Conservation (phyloP, 139 green algal genomes). For the Raphidocelis subcapitata region DNA sequence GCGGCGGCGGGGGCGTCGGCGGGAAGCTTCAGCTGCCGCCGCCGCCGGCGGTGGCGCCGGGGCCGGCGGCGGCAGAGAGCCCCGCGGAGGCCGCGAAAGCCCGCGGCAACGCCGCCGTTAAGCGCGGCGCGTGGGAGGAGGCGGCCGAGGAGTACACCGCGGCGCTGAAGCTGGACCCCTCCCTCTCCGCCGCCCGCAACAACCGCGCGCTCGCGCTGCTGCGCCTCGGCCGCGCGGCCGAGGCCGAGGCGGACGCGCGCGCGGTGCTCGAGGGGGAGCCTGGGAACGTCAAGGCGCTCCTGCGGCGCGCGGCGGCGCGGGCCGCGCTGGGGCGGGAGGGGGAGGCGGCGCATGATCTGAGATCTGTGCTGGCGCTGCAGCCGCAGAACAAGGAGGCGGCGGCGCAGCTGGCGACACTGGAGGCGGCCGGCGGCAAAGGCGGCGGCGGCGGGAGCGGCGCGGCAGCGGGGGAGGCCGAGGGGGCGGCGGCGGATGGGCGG, state of each 20-base stretch:
- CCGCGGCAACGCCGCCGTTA: slow-evolving; percentile 78
- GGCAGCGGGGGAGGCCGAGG: no score
- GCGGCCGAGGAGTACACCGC: slow-evolving; percentile 48
- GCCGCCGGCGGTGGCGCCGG: neutral
- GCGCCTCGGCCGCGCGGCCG: slow-evolving; percentile 51
- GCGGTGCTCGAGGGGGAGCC: slow-evolving; percentile 53
- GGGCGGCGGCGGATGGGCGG: no score
- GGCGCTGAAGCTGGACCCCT: slow-evolving; percentile 54
- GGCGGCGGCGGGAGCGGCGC: no score
- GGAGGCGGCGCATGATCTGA: slow-evolving; percentile 40
- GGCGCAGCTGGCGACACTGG: slow-evolving; percentile 19
- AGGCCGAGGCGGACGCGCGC: slow-evolving; percentile 57
- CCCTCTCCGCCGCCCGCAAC: slow-evolving; percentile 52
- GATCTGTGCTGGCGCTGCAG: slow-evolving; percentile 43
- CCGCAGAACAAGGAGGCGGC: slow-evolving; percentile 60
- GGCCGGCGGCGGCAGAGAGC: neutral
- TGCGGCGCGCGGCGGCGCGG: slow-evolving; percentile 55
- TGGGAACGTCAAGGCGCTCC: slow-evolving; percentile 74
- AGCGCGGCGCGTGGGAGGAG: slow-evolving; percentile 53
- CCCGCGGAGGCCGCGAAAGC: slow-evolving; percentile 68
- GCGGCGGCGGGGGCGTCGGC: neutral
- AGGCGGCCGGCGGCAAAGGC: no score
- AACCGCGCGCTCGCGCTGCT: slow-evolving; percentile 80
- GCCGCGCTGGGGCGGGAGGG: slow-evolving; percentile 22
- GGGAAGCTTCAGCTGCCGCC: slow-evolving; percentile 14